Evolutionary conservation across 2,329 filamentous ascomycete species (phyloP).

Genomic region (Ophiostoma triangulosporum): DNA sequence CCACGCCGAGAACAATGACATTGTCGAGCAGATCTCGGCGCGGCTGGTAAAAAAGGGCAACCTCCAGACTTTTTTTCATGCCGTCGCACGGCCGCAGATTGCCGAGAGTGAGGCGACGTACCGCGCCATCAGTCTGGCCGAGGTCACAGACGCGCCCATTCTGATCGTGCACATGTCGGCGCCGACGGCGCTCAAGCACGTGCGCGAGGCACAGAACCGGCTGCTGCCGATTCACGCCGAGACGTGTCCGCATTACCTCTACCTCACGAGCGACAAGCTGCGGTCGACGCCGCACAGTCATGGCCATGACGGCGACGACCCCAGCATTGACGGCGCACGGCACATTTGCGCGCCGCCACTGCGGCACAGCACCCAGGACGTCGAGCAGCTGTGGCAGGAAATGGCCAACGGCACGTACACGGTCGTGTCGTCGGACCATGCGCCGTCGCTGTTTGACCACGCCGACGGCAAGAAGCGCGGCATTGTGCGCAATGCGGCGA

Average conservation of each 20-base stretch:
- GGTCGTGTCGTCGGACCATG: conserved; percentile 35
- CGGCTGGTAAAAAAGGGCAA: conserved; percentile 18
- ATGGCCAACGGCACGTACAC: conserved; percentile 41
- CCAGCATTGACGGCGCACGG: conserved; percentile 36
- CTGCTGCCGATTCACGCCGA: conserved; percentile 40
- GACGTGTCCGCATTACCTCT: conserved; percentile 46
- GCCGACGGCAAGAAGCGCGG: conserved; percentile 19
- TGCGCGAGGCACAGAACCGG: conserved; percentile 34
- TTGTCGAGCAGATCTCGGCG: conserved; percentile 21
- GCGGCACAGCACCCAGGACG: conserved; percentile 32
- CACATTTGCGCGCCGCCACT: conserved; percentile 40
- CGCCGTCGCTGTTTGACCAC: conserved; percentile 36
- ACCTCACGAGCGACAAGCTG: conserved; percentile 31
- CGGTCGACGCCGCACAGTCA: conserved; percentile 12
- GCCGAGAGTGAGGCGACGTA: conserved; percentile 36
- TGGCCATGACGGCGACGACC: conserved; percentile 23
- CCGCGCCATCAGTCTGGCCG: conserved; percentile 34
- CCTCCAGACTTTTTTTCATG: conserved; percentile 30
- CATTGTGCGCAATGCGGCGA: conserved; percentile 15
- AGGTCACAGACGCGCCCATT: conserved; percentile 35
- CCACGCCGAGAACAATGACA: conserved; percentile 55
- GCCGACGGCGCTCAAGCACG: conserved; percentile 31
- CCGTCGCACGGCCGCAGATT: conserved; percentile 29
- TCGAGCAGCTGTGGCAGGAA: conserved; percentile 34
- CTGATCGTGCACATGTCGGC: conserved; percentile 39